phyloP scores from a whole-genome alignment of 176 grass and related monocot genomes.

The Stipa capillata region DNA sequence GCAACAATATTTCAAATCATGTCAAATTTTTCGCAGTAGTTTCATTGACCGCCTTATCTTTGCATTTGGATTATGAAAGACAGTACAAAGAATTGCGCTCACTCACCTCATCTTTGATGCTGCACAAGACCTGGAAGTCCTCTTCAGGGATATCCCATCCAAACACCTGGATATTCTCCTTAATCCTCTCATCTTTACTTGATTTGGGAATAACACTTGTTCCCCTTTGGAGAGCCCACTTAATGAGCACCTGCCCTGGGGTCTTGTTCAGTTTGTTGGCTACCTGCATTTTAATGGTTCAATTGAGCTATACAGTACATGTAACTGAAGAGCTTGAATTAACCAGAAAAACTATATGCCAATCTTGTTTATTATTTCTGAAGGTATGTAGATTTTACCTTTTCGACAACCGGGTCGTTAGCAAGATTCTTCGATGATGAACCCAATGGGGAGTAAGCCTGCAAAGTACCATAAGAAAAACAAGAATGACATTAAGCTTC shows the following conservation, averaged over 20 bases:
- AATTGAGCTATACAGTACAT: not conserved
- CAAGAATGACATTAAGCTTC: not conserved
- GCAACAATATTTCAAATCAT: not conserved
- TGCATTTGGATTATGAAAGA: not conserved
- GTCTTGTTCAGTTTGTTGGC: conserved; percentile 71
- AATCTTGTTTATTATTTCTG: not conserved
- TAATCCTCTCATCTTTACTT: conserved; percentile 62
- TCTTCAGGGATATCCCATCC: conserved; percentile 70
- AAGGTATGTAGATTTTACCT: not conserved
- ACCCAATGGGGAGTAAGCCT: conserved; percentile 79
- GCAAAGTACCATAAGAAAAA: not conserved
- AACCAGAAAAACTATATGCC: not conserved
- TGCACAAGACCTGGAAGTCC: conserved; percentile 56
- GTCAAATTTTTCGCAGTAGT: too few relatives aligned
- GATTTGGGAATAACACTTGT: conserved; percentile 82
- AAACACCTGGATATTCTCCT: conserved; percentile 71
- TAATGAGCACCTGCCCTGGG: conserved; percentile 70
- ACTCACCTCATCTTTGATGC: conserved; percentile 71
- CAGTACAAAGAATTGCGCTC: not conserved
- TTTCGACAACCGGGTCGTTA: conserved; percentile 46
- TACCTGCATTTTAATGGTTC: conserved; percentile 16
- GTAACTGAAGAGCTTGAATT: not conserved
- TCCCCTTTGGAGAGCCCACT: conserved; percentile 62
- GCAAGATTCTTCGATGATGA: conserved; percentile 52
- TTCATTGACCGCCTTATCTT: too few relatives aligned